Evolutionary conservation across 2,329 filamentous ascomycete species (phyloP), one percentile per base, ranked within the genome.

Genomic region (Botrytis elliptica): DNA sequence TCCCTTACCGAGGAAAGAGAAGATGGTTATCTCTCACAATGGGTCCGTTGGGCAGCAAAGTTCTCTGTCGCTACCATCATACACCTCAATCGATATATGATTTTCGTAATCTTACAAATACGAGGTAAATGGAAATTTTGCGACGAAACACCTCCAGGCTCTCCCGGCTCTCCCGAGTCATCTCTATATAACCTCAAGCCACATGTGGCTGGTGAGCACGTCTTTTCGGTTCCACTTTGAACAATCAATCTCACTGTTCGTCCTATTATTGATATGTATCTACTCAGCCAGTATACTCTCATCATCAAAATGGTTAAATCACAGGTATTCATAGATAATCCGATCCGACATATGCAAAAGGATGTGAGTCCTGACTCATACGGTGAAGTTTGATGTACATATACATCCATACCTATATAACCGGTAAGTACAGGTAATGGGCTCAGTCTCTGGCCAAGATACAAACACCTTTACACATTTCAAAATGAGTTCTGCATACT

Each of bases 401-500:
- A 44, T 44, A 64, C 18, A 0, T 29, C 29, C 29, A 29, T 22
- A 38, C 33, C 33, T 25, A n/a, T 44, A 64, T 29, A 62, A 62
- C 22, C 22, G 14, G 8, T 20, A 29, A n/a, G 38, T 29, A 63
- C 25, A 42, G 3, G 52, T 44, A 33, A 22, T 29, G 5, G 16
- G 8, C 40, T 44, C 62, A 14, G 6, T 33, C 18, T 44, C 40
- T 22, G 10, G 38, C 12, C 18, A 20, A 44, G 29, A 49, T 16
- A 25, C 20, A 22, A 25, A 42, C 18, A 65, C 3, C 20, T 7
- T 25, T 5, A 4, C 29, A 25, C 18, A 44, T 20, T 14, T 29
- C 59, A 38, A 72, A 49, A 72, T 72, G 71, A 18, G 72, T 20
- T 79, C 78, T 25, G 74, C 76, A 22, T 79, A 77, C 71, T 74